Base-by-base conservation (phyloP, 2,329 filamentous ascomycete genomes). In the Erysiphe pulchra region DNA sequence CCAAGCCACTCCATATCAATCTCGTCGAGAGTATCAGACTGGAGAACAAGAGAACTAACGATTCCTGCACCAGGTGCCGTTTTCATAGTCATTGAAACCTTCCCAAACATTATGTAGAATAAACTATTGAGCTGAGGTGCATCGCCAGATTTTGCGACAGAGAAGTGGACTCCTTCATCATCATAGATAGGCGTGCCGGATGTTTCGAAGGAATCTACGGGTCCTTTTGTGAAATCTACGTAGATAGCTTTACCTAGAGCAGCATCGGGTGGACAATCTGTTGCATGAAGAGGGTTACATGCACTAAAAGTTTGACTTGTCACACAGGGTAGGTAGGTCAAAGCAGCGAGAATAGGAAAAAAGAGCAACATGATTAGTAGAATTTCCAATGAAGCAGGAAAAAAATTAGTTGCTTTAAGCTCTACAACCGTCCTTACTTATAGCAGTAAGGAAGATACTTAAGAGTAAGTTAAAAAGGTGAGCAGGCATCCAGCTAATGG, bases 31-130 rank as follows among this genome's bases (percentile, higher is more conserved):
- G 74, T 73, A 60, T 95, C 87, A 13, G 86, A 94, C 63, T 92
- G 78, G 51, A 98, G 66, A 9, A 98, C 84, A 12, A 90, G 71
- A 41, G 84, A 90, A 61, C 83, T 93, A 52, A 98, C 86, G 55
- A 98, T 94, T 48, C 90, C 90, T 10, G 73, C 76, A 8, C 90
- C 90, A 0, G 85, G 78, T 10, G 90, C 85, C 24, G 83, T 76
- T 63, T 87, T 86, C 66, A 94, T 70, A 31, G 74, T 77, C 53
- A 86, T 73, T 52, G 92, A 80, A 57, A 94, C 81, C 51, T 78
- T 80, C 53, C 90, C 90, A 60, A 94, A 98, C 90, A 98, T 95
- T 65, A 98, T 93, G 68, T 94, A 95, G 73, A 92, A 95, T 56
- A 90, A 74, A 49, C 85, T 92, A 51, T 71, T 71, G 49, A 98